Evolutionary conservation across 805 yeast species (phyloP), one percentile per base, ranked within the genome.

Genomic region (Lipomyces starkeyi): DNA sequence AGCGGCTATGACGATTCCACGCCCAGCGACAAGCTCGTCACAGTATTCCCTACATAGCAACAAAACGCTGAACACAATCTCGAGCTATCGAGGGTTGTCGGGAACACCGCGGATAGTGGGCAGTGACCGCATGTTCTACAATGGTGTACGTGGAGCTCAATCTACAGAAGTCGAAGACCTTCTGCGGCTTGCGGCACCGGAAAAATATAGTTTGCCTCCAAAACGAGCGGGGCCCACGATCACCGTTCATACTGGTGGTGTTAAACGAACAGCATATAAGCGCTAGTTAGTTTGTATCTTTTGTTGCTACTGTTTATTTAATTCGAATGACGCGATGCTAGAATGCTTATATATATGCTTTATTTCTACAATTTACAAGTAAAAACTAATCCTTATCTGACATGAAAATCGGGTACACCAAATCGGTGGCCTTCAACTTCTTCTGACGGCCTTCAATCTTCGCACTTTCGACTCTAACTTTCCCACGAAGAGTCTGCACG

Each of bases 201-300:
- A 43, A 11, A 43, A 43, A n/a, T 43, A 43, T 43, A n/a, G 49
- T 6, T 8, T 43, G 49, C 49, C 49, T 17, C 20, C 20, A 17
- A 43, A 43, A n/a, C 49, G 49, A 5, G 22, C 49, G 2, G 49
- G 49, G 22, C 49, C 49, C 0, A 43, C 49, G 20, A n/a, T 43
- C 20, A 43, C 49, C 7, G 49, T n/a, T 43, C 49, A 43, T 43
- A n/a, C 49, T 43, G 49, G 49, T 17, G 22, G 29, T 7, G 20
- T 25, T 54, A 54, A 54, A 54, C 27, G 57, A 9, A 22, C 57
- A 54, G 34, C 57, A 20, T 54, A 27, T 29, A 54, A 54, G 13
- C 57, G 57, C 57, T 54, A 54, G 49, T 43, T 43, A 43, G 8
- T n/a, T n/a, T 43, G 49, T 43, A n/a, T n/a, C n/a, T 14, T 54